Conservation (phyloP, 352 stramenopile species). For the Globisporangium iwayamae region DNA sequence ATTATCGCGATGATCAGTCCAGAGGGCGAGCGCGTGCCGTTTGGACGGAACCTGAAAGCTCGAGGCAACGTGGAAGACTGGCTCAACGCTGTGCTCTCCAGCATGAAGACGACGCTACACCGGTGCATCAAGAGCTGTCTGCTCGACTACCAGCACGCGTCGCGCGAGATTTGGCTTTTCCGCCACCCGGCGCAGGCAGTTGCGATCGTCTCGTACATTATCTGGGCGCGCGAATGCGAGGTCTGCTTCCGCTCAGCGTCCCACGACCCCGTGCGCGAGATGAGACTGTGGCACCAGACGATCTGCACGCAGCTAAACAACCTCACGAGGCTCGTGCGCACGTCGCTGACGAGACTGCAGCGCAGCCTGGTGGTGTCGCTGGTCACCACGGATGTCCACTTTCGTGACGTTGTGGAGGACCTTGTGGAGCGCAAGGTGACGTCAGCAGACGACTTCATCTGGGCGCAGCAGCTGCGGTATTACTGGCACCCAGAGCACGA, state of each 20-base stretch:
- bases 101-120: conserved; percentile 74
- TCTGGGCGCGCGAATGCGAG: conserved; percentile 73
- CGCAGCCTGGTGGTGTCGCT: conserved; percentile 61
- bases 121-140: conserved; percentile 72
- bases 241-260: conserved; percentile 50
- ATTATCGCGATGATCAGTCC: conserved; percentile 80
- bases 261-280: conserved; percentile 45
- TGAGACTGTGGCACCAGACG: conserved; percentile 62
- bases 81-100: conserved; percentile 65
- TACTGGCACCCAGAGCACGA: conserved; percentile 64
- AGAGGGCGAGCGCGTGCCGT: conserved; percentile 75
- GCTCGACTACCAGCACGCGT: conserved; percentile 84
- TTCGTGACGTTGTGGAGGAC: conserved; percentile 70
- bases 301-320: conserved; percentile 67
- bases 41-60: conserved; percentile 74
- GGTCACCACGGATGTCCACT: conserved; percentile 76
- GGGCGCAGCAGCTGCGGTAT: conserved; percentile 77
- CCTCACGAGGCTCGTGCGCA: conserved; percentile 61
- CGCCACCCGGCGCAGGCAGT: conserved; percentile 89
- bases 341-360: conserved; percentile 50
- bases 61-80: conserved; percentile 87
- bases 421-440: conserved; percentile 48
- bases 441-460: conserved; percentile 59
- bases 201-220: conserved; percentile 88
- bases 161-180: conserved; percentile 81